Conservation (phyloP, 768 basidiomycete species). For the Hypsizygus marmoreus region DNA sequence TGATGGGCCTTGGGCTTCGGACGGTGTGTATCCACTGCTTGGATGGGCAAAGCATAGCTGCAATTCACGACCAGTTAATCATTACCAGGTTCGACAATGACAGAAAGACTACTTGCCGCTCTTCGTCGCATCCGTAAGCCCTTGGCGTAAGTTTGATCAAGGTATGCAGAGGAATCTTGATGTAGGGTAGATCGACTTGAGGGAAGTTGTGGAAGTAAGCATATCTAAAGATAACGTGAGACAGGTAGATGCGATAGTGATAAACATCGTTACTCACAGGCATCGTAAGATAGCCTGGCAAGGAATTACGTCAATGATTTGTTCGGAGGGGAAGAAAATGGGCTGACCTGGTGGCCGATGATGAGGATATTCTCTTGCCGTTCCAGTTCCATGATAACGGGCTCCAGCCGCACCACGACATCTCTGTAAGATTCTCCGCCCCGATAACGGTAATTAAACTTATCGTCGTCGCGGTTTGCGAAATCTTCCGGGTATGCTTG, state of each 20-base stretch:
- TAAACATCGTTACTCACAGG: constrained; percentile 46
- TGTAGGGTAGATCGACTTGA: constrained; percentile 94
- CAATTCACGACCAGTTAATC: constrained; percentile 4
- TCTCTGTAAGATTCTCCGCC: constrained; percentile 98
- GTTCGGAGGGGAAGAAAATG: constrained; percentile 2
- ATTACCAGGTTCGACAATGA: background rate
- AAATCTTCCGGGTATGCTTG: constrained; percentile 97
- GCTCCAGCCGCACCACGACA: constrained; percentile 92
- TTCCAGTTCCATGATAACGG: constrained; percentile 99
- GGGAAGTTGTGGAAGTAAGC: constrained; percentile 95
- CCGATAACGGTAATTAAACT: constrained; percentile 98
- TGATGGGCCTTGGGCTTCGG: constrained; percentile 51
- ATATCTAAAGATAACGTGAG: constrained; percentile 54
- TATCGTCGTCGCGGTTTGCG: constrained; percentile 97
- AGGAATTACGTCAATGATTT: no score
- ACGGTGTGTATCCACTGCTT: constrained; percentile 93
- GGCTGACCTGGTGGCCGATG: constrained; percentile 85
- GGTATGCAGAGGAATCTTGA: constrained; percentile 96
- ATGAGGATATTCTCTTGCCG: constrained; percentile 96
- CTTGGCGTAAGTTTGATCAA: constrained; percentile 98
- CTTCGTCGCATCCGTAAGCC: constrained; percentile 98
- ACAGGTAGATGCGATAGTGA: constrained; percentile 16
- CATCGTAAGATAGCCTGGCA: constrained; percentile 75
- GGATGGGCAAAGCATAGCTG: constrained; percentile 88
- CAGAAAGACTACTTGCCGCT: constrained; percentile 56